phyloP scores from a whole-genome alignment of 2,329 filamentous ascomycete genomes.

The Chaetomium strumarium region DNA sequence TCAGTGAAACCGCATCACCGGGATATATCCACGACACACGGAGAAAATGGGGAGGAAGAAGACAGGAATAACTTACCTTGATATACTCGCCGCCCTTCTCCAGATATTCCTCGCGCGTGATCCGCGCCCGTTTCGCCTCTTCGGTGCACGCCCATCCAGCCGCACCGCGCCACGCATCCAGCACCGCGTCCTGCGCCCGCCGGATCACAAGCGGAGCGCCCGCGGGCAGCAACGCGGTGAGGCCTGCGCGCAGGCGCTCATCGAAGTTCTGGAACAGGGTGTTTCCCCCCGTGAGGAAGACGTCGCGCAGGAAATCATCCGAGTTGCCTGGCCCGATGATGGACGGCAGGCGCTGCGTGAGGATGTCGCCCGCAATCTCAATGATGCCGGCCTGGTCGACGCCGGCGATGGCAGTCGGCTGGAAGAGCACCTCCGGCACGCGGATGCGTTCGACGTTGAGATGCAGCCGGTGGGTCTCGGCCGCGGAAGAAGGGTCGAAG shows the following conservation, averaged over 20 bases:
- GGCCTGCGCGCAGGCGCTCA: slow-evolving; percentile 66
- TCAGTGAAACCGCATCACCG: background rate
- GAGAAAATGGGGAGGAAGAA: slow-evolving; percentile 8
- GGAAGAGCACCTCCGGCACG: slow-evolving; percentile 88
- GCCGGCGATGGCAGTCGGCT: slow-evolving; percentile 76
- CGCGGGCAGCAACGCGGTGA: slow-evolving; percentile 66
- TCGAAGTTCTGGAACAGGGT: slow-evolving; percentile 84
- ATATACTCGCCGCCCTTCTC: slow-evolving; percentile 94
- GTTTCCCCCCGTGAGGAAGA: slow-evolving; percentile 94
- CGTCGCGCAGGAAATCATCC: slow-evolving; percentile 69
- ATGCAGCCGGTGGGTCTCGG: slow-evolving; percentile 80
- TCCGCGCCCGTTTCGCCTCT: slow-evolving; percentile 56
- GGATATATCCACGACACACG: background rate
- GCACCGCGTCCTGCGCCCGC: slow-evolving; percentile 65
- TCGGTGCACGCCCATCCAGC: slow-evolving; percentile 70
- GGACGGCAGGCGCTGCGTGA: slow-evolving; percentile 69
- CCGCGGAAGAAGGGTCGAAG: slow-evolving; percentile 73
- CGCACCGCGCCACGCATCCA: slow-evolving; percentile 92
- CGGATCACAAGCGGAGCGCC: slow-evolving; percentile 64
- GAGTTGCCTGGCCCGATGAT: slow-evolving; percentile 42
- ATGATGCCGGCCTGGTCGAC: slow-evolving; percentile 89
- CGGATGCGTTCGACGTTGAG: slow-evolving; percentile 95
- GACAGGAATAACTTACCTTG: slow-evolving; percentile 52
- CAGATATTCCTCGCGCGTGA: slow-evolving; percentile 75
- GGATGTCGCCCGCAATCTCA: slow-evolving; percentile 85